Conservation (phyloP, 371 early-diverging fungal genomes). For the Mycotypha africana region DNA sequence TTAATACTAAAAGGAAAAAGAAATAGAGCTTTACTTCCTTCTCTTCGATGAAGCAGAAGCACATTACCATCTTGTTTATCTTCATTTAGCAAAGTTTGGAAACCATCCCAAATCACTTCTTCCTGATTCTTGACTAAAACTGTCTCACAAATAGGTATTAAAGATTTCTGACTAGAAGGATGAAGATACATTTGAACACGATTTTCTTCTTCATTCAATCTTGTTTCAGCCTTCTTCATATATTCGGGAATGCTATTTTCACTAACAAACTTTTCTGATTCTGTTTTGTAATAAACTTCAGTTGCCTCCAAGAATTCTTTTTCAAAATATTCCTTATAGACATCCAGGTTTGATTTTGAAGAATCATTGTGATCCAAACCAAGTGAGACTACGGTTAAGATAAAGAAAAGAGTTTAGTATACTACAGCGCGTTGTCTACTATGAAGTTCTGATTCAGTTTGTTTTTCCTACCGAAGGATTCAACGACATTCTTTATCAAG, state of each 20-base stretch:
- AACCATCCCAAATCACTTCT: slow-evolving; percentile 79
- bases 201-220: slow-evolving; percentile 84
- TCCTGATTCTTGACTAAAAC: slow-evolving; percentile 83
- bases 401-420: too few species aligned
- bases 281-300: slow-evolving; percentile 80
- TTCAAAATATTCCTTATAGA: slow-evolving; percentile 84
- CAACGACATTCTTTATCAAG: slow-evolving; percentile 83
- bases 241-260: slow-evolving; percentile 89
- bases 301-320: slow-evolving; percentile 74
- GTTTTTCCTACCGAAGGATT: slow-evolving; percentile 76
- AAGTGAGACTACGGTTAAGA: slow-evolving; percentile 55
- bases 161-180: slow-evolving; percentile 69
- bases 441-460: too few species aligned
- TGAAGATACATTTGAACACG: slow-evolving; percentile 88
- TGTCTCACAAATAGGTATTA: slow-evolving; percentile 75
- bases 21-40: too few species aligned
- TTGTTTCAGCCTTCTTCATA: slow-evolving; percentile 87
- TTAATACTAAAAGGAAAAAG: neutral
- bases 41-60: too few species aligned
- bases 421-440: too few species aligned
- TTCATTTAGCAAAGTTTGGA: slow-evolving; percentile 77
- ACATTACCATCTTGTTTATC: slow-evolving; percentile 71
- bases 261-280: slow-evolving; percentile 79
- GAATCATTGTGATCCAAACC: slow-evolving; percentile 83
- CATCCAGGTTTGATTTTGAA: slow-evolving; percentile 75